Evolutionary conservation across 768 basidiomycete genomes (phyloP).

Genomic region (Crepidotus variabilis): DNA sequence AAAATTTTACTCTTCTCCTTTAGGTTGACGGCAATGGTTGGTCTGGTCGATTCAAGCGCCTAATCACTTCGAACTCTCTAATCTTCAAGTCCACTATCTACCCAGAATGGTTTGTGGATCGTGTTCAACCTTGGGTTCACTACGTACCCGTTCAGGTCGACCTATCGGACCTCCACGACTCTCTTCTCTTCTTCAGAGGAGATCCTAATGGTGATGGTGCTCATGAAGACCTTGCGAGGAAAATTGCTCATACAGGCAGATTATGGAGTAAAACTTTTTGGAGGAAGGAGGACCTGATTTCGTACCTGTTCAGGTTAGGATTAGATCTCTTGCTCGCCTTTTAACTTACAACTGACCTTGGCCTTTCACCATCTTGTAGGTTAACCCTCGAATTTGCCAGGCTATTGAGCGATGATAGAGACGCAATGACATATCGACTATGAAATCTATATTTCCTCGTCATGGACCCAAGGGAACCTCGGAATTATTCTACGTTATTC

Average conservation of each 20-base stretch:
- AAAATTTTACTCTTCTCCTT: background rate
- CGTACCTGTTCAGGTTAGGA: conserved; percentile 53
- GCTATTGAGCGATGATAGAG: conserved; percentile 43
- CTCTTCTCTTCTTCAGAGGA: conserved; percentile 71
- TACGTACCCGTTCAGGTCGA: conserved; percentile 69
- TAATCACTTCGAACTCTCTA: conserved; percentile 58
- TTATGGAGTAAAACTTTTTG: conserved; percentile 56
- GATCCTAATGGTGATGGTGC: conserved; percentile 50
- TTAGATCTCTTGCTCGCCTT: background rate
- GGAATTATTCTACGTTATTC: background rate
- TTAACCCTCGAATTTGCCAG: conserved; percentile 53
- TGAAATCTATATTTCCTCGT: background rate
- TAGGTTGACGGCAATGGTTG: conserved; percentile 65
- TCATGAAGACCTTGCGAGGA: conserved; percentile 55
- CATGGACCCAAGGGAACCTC: background rate
- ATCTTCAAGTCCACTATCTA: conserved; percentile 71
- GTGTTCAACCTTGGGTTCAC: conserved; percentile 67
- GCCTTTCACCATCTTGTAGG: conserved; percentile 20
- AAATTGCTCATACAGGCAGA: conserved; percentile 45
- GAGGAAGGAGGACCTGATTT: conserved; percentile 56
- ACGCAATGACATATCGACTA: conserved; percentile 30
- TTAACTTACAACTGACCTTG: background rate
- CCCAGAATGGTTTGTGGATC: conserved; percentile 67
- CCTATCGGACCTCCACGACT: conserved; percentile 65
- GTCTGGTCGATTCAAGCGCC: conserved; percentile 66